phyloP scores from a whole-genome alignment of 306 rosid species.

The Cajanus cajan region DNA sequence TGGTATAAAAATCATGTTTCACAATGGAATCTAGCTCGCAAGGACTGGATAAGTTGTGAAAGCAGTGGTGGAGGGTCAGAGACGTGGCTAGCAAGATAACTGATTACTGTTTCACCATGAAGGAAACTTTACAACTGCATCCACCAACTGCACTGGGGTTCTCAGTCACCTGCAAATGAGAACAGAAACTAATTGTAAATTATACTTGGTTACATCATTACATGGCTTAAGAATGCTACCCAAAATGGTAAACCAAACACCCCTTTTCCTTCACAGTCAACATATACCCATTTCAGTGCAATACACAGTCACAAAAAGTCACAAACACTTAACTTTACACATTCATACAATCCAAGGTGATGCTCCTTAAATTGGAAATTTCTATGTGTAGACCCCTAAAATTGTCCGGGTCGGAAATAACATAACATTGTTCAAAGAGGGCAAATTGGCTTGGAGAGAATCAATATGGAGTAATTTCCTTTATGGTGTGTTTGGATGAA shows the following conservation, averaged over 20 bases:
- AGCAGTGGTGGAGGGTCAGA: neutral
- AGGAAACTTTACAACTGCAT: slow-evolving; percentile 91
- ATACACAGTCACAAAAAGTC: neutral
- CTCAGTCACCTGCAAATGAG: slow-evolving; percentile 66
- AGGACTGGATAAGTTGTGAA: neutral
- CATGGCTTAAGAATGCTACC: neutral
- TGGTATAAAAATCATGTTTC: slow-evolving; percentile 16
- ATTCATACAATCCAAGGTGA: neutral
- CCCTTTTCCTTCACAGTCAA: neutral
- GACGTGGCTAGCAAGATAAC: neutral
- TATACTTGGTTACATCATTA: neutral
- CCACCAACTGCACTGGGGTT: slow-evolving; percentile 98
- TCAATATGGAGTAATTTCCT: too few relatives aligned
- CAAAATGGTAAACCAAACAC: neutral
- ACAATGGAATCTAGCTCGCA: neutral
- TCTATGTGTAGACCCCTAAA: too few relatives aligned
- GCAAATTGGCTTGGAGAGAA: too few relatives aligned
- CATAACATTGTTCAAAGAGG: too few relatives aligned
- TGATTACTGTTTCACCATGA: slow-evolving; percentile 80
- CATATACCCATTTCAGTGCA: neutral
- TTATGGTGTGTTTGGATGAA: too few relatives aligned
- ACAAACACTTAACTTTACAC: neutral
- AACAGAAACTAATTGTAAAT: slow-evolving; percentile 19
- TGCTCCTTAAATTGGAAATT: neutral
- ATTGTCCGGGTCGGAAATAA: too few relatives aligned